These are phyloP conservation scores for Tuctoria greenei DNA, from an alignment of 176 grass and related monocot genomes.

Conservation along the genomic window DNA sequence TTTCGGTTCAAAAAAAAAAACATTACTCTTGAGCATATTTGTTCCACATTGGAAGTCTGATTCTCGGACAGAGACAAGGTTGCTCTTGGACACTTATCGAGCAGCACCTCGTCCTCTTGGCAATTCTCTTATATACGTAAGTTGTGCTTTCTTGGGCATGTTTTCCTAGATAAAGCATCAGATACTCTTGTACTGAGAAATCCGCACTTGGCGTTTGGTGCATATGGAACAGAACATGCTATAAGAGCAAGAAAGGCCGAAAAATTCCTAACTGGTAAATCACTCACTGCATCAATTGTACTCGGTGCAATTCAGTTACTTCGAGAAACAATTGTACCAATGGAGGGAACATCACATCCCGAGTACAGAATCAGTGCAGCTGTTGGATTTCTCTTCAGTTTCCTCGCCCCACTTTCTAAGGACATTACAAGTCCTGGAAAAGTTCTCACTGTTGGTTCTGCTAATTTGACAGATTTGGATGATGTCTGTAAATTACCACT, in stretches of 20 bases:
- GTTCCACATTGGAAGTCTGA: conserved; percentile 51
- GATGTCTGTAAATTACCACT: conserved; percentile 24
- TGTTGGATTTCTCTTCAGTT: conserved; percentile 72
- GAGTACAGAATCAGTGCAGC: conserved; percentile 72
- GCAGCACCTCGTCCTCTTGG: conserved; percentile 71
- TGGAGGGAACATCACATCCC: conserved; percentile 55
- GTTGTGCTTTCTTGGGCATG: conserved; percentile 53
- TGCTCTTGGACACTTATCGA: conserved; percentile 65
- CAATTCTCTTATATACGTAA: conserved; percentile 75
- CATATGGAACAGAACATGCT: conserved; percentile 73
- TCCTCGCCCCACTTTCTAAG: conserved; percentile 55
- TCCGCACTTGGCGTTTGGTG: conserved; percentile 63
- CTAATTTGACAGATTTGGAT: conserved; percentile 24
- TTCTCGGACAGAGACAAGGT: not conserved
- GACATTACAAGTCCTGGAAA: conserved; percentile 39
- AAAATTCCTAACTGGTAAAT: conserved; percentile 52
- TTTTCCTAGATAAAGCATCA: conserved; percentile 33
- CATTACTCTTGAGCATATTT: conserved; percentile 64
- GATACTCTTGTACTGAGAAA: conserved; percentile 45
- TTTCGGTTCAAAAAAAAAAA: no score
- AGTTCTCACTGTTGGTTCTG: not conserved
- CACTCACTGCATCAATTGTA: conserved; percentile 45
- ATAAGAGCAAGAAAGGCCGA: conserved; percentile 72
- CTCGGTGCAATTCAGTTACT: conserved; percentile 55
- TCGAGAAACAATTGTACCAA: conserved; percentile 55